These are phyloP conservation scores for Rhizopogon vinicolor DNA, from an alignment of 768 basidiomycete species.

Conservation along the genomic window DNA sequence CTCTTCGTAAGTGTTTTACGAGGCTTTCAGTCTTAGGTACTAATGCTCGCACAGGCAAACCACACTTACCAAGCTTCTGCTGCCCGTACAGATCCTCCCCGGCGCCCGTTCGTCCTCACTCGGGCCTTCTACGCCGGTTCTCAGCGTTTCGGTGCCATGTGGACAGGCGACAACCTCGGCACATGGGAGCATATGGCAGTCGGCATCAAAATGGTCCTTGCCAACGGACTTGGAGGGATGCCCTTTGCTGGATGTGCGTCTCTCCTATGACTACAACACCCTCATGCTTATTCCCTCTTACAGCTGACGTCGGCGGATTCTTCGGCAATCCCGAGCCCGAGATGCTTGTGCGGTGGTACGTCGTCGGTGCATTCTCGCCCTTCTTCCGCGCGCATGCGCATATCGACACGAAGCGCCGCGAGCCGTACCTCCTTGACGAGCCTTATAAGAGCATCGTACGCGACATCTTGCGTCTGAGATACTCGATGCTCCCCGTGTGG, in stretches of 20 bases:
- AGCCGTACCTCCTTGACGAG: slow-evolving; percentile 89
- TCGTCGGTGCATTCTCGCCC: slow-evolving; percentile 89
- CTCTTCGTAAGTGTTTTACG: slow-evolving; percentile 55
- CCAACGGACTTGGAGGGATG: slow-evolving; percentile 87
- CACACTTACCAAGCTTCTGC: slow-evolving; percentile 77
- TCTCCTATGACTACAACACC: background rate
- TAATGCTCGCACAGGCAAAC: slow-evolving; percentile 55
- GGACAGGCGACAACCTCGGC: slow-evolving; percentile 98
- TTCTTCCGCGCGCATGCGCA: slow-evolving; percentile 99
- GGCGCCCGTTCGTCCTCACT: slow-evolving; percentile 92
- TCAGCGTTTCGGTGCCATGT: slow-evolving; percentile 94
- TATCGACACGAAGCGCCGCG: slow-evolving; percentile 95
- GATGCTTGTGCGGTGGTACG: slow-evolving; percentile 97
- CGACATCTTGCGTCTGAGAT: slow-evolving; percentile 75
- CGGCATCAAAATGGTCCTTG: slow-evolving; percentile 89
- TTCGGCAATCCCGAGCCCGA: slow-evolving; percentile 95
- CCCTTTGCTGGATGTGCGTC: slow-evolving; percentile 84
- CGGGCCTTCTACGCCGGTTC: slow-evolving; percentile 95
- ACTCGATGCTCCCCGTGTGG: slow-evolving; percentile 88
- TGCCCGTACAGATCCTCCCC: slow-evolving; percentile 66
- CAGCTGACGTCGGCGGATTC: slow-evolving; percentile 98
- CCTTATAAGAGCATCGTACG: slow-evolving; percentile 83
- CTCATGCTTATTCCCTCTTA: background rate
- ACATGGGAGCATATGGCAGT: slow-evolving; percentile 98
- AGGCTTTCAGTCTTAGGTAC: background rate